Conservation (phyloP, 2,329 filamentous ascomycete species). For the Ophiostoma ips region DNA sequence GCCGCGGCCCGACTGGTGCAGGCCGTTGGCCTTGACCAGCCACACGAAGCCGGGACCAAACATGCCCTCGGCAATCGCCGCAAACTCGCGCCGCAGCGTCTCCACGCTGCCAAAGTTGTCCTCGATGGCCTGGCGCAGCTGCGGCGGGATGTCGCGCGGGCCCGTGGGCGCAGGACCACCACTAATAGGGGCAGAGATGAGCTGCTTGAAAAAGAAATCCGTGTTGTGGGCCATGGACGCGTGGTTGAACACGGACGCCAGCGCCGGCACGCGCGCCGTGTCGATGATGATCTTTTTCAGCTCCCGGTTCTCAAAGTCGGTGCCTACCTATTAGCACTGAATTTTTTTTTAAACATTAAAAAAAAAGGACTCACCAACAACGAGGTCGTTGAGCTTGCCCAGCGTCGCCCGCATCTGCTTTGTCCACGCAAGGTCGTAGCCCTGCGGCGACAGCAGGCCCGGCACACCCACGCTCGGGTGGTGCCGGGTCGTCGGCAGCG, state of each 20-base stretch:
- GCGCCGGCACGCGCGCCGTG: conserved; percentile 63
- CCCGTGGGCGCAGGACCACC: not conserved
- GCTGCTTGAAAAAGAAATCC: conserved; percentile 60
- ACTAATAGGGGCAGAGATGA: conserved; percentile 18
- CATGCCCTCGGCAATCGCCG: conserved; percentile 73
- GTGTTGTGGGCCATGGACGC: conserved; percentile 95
- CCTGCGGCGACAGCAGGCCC: conserved; percentile 51
- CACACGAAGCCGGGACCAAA: conserved; percentile 96
- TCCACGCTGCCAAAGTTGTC: conserved; percentile 69
- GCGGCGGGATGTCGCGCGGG: conserved; percentile 33
- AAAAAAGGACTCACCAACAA: conserved; percentile 44
- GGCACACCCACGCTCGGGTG: conserved; percentile 25
- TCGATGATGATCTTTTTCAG: conserved; percentile 57
- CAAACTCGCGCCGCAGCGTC: conserved; percentile 65
- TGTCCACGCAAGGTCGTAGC: conserved; percentile 65
- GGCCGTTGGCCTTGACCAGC: conserved; percentile 49
- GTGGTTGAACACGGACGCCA: conserved; percentile 81
- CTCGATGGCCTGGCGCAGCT: conserved; percentile 46
- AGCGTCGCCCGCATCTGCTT: conserved; percentile 66
- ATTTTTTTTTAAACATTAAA: not conserved
- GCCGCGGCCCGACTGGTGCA: conserved; percentile 12
- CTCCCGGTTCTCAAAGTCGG: conserved; percentile 40
- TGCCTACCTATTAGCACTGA: conserved; percentile 32
- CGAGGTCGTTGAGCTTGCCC: conserved; percentile 61
- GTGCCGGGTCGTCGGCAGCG: conserved; percentile 23